A percentile compares a stretch with the other conserved stretches of the same genome.
Evolutionary conservation across 2,329 filamentous ascomycete genomes (phyloP).

Genomic region (Sclerotinia sclerotiorum): DNA sequence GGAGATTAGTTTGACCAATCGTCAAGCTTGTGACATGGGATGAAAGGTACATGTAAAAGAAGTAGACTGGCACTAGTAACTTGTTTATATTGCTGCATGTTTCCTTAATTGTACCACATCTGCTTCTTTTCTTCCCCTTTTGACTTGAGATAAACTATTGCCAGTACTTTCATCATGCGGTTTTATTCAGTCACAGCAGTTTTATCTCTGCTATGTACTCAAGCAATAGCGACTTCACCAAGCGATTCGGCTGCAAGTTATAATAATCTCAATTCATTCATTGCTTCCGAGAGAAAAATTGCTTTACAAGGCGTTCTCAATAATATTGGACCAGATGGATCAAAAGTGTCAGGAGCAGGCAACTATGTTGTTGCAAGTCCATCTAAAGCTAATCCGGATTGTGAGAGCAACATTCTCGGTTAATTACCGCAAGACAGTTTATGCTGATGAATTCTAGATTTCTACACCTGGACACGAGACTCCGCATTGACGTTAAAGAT

Average conservation of each 20-base stretch:
- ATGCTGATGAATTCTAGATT: conserved; percentile 53
- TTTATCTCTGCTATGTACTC: not conserved
- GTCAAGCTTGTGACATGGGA: not conserved
- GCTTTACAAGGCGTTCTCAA: conserved; percentile 53
- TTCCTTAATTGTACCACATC: too few species aligned
- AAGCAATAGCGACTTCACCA: not conserved
- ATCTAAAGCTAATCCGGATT: conserved; percentile 53
- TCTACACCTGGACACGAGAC: conserved; percentile 76
- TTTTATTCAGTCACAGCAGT: not conserved
- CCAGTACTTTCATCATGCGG: not conserved
- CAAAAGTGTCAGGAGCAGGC: conserved; percentile 48
- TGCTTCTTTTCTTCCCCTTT: not conserved
- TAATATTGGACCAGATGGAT: conserved; percentile 56
- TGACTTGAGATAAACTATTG: not conserved
- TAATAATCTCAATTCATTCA: conserved; percentile 41
- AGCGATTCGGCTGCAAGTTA: not conserved
- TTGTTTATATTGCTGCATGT: not conserved
- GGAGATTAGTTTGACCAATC: not conserved
- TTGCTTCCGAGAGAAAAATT: conserved; percentile 48
- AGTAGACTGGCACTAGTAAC: not conserved
- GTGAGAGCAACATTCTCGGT: conserved; percentile 42
- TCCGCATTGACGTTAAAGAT: conserved; percentile 70
- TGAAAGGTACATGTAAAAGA: not conserved
- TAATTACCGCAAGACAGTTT: not conserved
- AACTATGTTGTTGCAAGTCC: conserved; percentile 58